A percentile compares a stretch with the other conserved stretches of the same genome.
Conservation (phyloP, 345 rosid species). For the Aethionema arabicum region DNA sequence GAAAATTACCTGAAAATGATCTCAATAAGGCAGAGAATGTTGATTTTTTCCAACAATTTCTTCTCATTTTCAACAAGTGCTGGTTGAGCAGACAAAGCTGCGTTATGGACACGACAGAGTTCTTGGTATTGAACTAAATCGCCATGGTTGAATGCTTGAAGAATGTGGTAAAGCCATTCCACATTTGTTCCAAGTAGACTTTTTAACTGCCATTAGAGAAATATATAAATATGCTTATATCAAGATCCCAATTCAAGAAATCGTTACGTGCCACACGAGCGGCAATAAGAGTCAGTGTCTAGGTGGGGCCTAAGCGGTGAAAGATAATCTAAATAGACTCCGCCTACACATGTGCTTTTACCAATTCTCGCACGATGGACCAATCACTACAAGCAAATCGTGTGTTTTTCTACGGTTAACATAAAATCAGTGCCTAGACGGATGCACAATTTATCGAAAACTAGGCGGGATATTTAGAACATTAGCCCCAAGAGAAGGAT, state of each 20-base stretch:
- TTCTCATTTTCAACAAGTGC: constrained; percentile 91
- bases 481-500: neutral
- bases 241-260: neutral
- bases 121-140: constrained; percentile 81
- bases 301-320: too few species aligned
- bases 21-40: constrained; percentile 96
- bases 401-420: too few species aligned
- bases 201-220: constrained; percentile 58
- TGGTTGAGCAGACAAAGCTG: constrained; percentile 82
- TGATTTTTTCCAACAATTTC: constrained; percentile 87
- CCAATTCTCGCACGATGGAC: neutral
- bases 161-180: constrained; percentile 94
- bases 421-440: too few species aligned
- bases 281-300: too few species aligned
- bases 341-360: too few species aligned
- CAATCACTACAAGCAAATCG: too few species aligned
- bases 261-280: too few species aligned
- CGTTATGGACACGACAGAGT: constrained; percentile 73
- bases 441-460: too few species aligned
- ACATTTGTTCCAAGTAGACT: constrained; percentile 80
- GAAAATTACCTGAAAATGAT: constrained; percentile 79
- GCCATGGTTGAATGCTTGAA: constrained; percentile 88
- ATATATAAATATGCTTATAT: constrained; percentile 10
- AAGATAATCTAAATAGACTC: too few species aligned
- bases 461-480: too few species aligned